These are phyloP conservation scores for Chlorociboria aeruginascens DNA, from an alignment of 495 filamentous ascomycete species.

Conservation along the genomic window DNA sequence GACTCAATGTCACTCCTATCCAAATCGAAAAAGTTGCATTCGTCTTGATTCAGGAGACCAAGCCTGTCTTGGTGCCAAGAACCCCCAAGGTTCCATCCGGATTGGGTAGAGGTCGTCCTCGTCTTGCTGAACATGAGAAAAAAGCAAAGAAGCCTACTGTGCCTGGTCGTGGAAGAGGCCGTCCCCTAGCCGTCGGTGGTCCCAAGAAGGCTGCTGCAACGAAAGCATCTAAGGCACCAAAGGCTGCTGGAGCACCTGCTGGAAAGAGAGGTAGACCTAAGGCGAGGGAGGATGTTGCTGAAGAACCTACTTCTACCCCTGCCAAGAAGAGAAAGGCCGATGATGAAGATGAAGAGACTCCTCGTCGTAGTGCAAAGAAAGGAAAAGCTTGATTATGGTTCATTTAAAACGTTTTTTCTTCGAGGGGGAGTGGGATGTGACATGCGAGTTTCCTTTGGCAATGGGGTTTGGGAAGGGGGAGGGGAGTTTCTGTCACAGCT, in stretches of 20 bases:
- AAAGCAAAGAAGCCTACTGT: slow-evolving; percentile 10
- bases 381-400: slow-evolving; percentile 1
- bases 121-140: slow-evolving; percentile 13
- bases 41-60: slow-evolving; percentile 36
- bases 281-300: not conserved
- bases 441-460: too few relatives aligned
- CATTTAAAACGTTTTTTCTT: too few relatives aligned
- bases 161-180: slow-evolving; percentile 10
- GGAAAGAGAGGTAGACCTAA: slow-evolving; percentile 8
- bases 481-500: too few relatives aligned
- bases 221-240: not conserved
- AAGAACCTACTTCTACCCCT: not conserved
- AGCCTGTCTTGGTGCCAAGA: slow-evolving; percentile 10
- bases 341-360: not conserved
- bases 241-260: not conserved
- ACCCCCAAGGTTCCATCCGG: slow-evolving; percentile 10
- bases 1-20: slow-evolving; percentile 40
- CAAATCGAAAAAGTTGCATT: slow-evolving; percentile 62
- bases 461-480: too few relatives aligned
- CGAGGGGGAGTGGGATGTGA: not conserved
- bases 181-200: not conserved
- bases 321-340: slow-evolving; percentile 4
- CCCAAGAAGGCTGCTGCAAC: not conserved
- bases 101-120: slow-evolving; percentile 11
- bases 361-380: slow-evolving; percentile 8